Base-by-base conservation (phyloP, 2,329 filamentous ascomycete genomes). In the Neoscytalidium dimidiatum region DNA sequence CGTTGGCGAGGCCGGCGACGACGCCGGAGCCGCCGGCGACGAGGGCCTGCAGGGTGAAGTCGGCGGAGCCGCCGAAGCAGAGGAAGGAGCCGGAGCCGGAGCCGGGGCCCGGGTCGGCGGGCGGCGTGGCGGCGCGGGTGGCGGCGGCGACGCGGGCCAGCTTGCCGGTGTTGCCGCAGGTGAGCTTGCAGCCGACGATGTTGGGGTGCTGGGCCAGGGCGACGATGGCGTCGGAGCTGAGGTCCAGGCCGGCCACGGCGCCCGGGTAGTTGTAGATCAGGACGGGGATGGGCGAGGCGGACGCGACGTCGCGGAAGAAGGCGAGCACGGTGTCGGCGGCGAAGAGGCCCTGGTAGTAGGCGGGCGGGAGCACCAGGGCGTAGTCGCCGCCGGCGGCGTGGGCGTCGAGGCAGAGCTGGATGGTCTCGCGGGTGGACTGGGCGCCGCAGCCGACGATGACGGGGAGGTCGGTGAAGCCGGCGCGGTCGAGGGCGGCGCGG, bases 391-490 rank as follows among this genome's bases (percentile, higher is more conserved):
- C 92, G 41, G 86, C 83, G 31, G 84, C 82, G 69, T 85, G 86
- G 14, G 90, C 90, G 72, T 92, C 90, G 66, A 82, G 78, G 79
- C 90, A 92, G 66, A 90, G 81, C 66, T 87, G 82, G 67, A 94
- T 85, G 19, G 88, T 88, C 78, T 94, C 91, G 64, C 89, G 84
- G 8, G 88, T 91, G 58, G 90, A 92, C 71, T 92, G 88, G 58
- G 86, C 85, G 62, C 90, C 90, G 70, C 89, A 91, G 48, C 92
- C 91, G 35, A 92, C 91, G 67, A 94, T 90, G 68, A 94, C 78
- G 41, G 90, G 90, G 78, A 92, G 82, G 68, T 85, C 79, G 0
- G 81, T 73, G 77, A 86, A 92, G 2, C 90, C 90, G 33, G 87
- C 85, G 11, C 83, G 82, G 73, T 92, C 85, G 49, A 94, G 82